phyloP scores from a whole-genome alignment of 2,329 filamentous ascomycete genomes.

The Cladosporium austrohemisphaericum region DNA sequence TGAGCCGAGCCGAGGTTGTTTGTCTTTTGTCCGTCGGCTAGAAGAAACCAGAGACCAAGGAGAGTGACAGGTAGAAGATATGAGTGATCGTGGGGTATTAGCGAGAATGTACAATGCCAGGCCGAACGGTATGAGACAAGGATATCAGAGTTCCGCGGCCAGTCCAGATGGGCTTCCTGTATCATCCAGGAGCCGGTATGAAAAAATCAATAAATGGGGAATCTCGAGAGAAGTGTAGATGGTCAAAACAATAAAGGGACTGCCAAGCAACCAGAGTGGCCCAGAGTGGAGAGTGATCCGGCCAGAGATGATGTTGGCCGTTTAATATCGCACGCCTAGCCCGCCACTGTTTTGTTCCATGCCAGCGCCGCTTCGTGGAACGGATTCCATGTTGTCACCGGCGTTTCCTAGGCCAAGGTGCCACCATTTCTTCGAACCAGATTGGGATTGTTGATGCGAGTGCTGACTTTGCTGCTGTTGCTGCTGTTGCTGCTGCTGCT shows the following conservation, averaged over 20 bases:
- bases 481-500: neutral
- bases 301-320: neutral
- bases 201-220: neutral
- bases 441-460: neutral
- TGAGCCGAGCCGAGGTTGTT: no score
- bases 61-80: no score
- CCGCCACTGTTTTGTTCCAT: slow-evolving; percentile 1
- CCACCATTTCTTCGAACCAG: slow-evolving; percentile 13
- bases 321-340: slow-evolving; percentile 4
- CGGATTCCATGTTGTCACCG: slow-evolving; percentile 7
- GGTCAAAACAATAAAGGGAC: neutral
- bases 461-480: slow-evolving; percentile 1
- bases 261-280: neutral
- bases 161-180: no score
- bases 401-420: slow-evolving; percentile 3
- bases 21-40: no score
- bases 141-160: no score
- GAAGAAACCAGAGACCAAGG: no score
- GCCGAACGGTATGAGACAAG: no score
- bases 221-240: slow-evolving; percentile 4
- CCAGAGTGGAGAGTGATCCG: neutral
- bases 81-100: no score
- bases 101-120: no score
- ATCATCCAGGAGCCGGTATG: no score
- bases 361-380: neutral